Evolutionary conservation across 1,284 basidiomycete species (phyloP).

Genomic region (Trichosporon ovoides): DNA sequence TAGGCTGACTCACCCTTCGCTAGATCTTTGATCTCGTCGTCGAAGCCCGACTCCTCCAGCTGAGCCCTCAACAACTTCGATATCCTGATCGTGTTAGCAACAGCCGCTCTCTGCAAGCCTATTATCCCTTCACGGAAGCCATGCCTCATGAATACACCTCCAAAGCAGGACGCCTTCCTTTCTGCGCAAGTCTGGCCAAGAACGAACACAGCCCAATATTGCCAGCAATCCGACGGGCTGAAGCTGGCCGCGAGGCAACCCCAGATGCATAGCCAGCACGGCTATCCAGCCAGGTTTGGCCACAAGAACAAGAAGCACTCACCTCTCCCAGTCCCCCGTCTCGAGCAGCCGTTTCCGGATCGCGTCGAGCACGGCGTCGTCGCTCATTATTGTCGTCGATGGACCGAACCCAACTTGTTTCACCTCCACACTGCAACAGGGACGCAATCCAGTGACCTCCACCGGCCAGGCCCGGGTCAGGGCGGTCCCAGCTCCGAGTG

Average conservation of each 20-base stretch:
- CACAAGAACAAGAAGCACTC: slow-evolving; percentile 9
- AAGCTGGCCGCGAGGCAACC: too few species aligned
- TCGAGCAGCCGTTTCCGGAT: slow-evolving; percentile 39
- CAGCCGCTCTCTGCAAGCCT: too few species aligned
- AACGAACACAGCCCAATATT: too few species aligned
- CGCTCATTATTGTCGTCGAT: slow-evolving; percentile 15
- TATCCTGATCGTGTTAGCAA: slow-evolving; percentile 31
- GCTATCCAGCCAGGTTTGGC: too few species aligned
- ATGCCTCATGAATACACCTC: too few species aligned
- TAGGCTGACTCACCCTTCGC: slow-evolving; percentile 42
- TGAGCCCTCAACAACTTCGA: slow-evolving; percentile 27
- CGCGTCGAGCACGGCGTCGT: slow-evolving; percentile 31
- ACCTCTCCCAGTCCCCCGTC: slow-evolving; percentile 47
- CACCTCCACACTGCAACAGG: neutral
- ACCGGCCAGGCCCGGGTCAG: too few species aligned
- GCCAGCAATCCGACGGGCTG: too few species aligned
- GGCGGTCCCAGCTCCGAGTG: too few species aligned
- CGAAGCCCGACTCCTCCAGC: slow-evolving; percentile 39
- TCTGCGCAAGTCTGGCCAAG: too few species aligned
- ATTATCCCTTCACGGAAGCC: too few species aligned
- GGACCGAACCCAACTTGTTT: neutral
- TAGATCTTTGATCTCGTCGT: slow-evolving; percentile 44
- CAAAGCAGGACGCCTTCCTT: too few species aligned
- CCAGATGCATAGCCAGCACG: too few species aligned
- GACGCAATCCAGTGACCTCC: neutral